phyloP scores from a whole-genome alignment of 208 protist species.

The Trypanosoma melophagium region DNA sequence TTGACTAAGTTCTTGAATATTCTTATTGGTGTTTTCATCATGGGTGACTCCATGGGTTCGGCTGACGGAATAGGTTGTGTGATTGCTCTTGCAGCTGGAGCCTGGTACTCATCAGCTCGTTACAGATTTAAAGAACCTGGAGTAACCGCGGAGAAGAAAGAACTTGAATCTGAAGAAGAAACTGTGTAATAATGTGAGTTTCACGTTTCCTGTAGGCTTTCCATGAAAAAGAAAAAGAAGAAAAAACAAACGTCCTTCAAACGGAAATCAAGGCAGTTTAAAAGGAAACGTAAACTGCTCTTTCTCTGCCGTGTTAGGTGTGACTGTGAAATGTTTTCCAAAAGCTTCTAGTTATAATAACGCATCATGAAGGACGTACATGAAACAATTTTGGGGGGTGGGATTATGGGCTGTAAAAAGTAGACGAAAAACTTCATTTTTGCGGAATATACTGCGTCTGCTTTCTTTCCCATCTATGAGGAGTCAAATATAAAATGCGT shows the following conservation, averaged over 20 bases:
- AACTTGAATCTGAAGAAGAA: neutral
- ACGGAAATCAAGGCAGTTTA: no score
- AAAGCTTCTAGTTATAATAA: no score
- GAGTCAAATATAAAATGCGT: no score
- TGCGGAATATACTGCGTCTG: no score
- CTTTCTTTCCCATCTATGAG: no score
- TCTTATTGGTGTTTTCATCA: conserved; percentile 35
- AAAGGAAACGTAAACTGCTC: no score
- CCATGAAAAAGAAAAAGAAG: neutral
- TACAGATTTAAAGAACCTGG: conserved; percentile 11
- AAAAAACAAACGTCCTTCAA: neutral
- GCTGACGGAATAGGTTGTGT: conserved; percentile 27
- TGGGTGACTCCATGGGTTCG: conserved; percentile 26
- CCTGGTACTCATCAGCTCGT: conserved; percentile 33
- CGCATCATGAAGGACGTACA: no score
- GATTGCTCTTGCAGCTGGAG: conserved; percentile 27
- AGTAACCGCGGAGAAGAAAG: conserved; percentile 7
- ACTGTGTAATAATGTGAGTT: neutral
- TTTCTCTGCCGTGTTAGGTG: no score
- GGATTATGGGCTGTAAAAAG: no score
- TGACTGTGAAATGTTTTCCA: no score
- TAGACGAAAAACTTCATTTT: no score
- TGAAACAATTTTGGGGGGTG: no score
- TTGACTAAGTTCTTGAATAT: conserved; percentile 45
- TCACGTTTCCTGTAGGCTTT: neutral